Evolutionary conservation across 2,329 filamentous ascomycete species (phyloP).

Genomic region (Chalaropsis thielavioides): DNA sequence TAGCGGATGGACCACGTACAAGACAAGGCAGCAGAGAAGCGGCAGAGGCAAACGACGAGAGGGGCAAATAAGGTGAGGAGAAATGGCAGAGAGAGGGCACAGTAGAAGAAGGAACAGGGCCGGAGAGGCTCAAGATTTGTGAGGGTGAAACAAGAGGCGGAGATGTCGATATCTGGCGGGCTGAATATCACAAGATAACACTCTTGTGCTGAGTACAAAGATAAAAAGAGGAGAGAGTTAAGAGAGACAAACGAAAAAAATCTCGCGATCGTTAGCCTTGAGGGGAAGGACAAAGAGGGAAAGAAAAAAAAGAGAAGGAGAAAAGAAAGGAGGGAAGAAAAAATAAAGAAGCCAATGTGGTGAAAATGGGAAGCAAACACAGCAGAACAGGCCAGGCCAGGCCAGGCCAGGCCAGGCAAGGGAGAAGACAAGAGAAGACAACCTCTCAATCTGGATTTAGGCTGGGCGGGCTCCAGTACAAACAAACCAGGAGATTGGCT

Average conservation of each 20-base stretch:
- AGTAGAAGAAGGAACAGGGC: neutral
- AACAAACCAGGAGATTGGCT: neutral
- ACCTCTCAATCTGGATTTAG: neutral
- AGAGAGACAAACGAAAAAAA: neutral
- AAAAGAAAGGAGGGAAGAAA: neutral
- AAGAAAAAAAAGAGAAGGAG: neutral
- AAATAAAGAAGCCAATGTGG: neutral
- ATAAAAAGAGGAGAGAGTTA: neutral
- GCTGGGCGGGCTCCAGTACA: neutral
- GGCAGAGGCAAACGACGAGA: neutral
- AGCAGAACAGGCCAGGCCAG: neutral
- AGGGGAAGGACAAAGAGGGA: neutral
- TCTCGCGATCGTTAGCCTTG: neutral
- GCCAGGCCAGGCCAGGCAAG: neutral
- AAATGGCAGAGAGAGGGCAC: neutral
- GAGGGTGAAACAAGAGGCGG: neutral
- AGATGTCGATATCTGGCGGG: neutral
- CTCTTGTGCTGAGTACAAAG: neutral
- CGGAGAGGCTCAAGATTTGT: neutral
- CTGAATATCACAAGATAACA: neutral
- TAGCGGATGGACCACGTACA: neutral
- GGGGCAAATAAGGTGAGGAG: neutral
- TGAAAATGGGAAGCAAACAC: neutral
- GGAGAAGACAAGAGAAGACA: neutral
- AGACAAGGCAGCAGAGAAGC: neutral